A percentile compares a stretch with the other conserved stretches of the same genome.
Conservation (phyloP, 2,329 filamentous ascomycete species). For the Septoria petroselini region DNA sequence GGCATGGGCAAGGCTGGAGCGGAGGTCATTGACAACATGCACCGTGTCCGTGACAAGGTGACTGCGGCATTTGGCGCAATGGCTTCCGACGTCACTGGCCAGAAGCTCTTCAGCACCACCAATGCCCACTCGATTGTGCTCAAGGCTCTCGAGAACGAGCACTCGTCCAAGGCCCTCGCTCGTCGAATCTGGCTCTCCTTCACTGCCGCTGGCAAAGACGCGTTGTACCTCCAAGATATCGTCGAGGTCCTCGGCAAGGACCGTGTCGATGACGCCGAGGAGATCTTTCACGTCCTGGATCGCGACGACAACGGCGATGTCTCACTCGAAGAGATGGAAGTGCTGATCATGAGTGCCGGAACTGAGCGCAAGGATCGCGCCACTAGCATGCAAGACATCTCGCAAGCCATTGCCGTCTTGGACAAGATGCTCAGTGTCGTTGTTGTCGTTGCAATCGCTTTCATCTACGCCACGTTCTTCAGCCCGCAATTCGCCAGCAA, state of each 20-base stretch:
- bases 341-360: slow-evolving; percentile 29
- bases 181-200: slow-evolving; percentile 38
- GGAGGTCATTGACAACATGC: slow-evolving; percentile 48
- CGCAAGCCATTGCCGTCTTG: slow-evolving; percentile 36
- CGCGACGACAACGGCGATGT: slow-evolving; percentile 37
- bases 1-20: slow-evolving; percentile 48
- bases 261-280: slow-evolving; percentile 28
- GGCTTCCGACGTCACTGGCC: slow-evolving; percentile 80
- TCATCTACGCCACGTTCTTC: slow-evolving; percentile 39
- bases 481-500: slow-evolving; percentile 29
- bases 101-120: slow-evolving; percentile 65
- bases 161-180: slow-evolving; percentile 35
- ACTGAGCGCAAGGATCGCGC: slow-evolving; percentile 32
- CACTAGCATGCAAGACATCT: slow-evolving; percentile 34
- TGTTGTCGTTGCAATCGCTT: slow-evolving; percentile 33
- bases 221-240: slow-evolving; percentile 30
- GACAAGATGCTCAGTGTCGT: slow-evolving; percentile 34
- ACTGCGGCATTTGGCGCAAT: slow-evolving; percentile 80
- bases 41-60: slow-evolving; percentile 69
- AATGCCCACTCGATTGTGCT: slow-evolving; percentile 31
- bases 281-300: slow-evolving; percentile 35
- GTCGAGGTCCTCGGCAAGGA: slow-evolving; percentile 29
- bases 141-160: slow-evolving; percentile 32
- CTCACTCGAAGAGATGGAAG: slow-evolving; percentile 36
- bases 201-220: slow-evolving; percentile 27